Evolutionary conservation across 257 asterid species (phyloP), one percentile per base, ranked within the genome.

Genomic region (Forsythia viridissima): DNA sequence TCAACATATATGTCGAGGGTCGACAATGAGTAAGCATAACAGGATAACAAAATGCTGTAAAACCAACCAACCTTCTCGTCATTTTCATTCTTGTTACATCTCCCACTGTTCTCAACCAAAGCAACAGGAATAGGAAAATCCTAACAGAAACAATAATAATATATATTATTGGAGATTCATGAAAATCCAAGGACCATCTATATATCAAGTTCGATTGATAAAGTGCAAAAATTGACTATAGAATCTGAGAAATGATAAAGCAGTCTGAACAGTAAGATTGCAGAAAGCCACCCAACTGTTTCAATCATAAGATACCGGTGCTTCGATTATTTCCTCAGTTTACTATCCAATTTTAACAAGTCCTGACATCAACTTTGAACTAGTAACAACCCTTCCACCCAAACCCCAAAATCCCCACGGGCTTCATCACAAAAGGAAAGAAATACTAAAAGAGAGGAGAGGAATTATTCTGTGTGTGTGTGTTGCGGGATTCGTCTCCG

Each of bases 91-190:
- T 92, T 96, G 89, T 86, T 90, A 76, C 99, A 93, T 82, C 99
- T 91, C 80, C 97, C 97, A 42, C 97, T 96, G 86, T 96, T 96
- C 88, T 96, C 99, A 79, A 94, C 99, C 91, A 96, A 87, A 79
- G 93, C 97, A 79, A 93, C 92, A 10, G 97, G 97, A 77, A 94
- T 82, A 16, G 82, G 82, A 79, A 80, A 84, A 34, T 78, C 88
- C 99, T 93, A 78, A 71, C 51, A 86, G 73, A 63, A 34, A 55
- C 76, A 34, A 72, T 66, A 84, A 3, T 24, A 65, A 74, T 21
- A 61, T n/a, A 84, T n/a, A 38, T 36, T 7, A 68, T 73, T 44
- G 30, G 43, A 83, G 80, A 78, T n/a, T 42, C 69, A 34, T 16
- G 41, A 37, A 21, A 82, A 77, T 24, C 79, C 55, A 51, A 61